Evolutionary conservation across 2,329 filamentous ascomycete species (phyloP).

Genomic region (Trichoderma hamatum): DNA sequence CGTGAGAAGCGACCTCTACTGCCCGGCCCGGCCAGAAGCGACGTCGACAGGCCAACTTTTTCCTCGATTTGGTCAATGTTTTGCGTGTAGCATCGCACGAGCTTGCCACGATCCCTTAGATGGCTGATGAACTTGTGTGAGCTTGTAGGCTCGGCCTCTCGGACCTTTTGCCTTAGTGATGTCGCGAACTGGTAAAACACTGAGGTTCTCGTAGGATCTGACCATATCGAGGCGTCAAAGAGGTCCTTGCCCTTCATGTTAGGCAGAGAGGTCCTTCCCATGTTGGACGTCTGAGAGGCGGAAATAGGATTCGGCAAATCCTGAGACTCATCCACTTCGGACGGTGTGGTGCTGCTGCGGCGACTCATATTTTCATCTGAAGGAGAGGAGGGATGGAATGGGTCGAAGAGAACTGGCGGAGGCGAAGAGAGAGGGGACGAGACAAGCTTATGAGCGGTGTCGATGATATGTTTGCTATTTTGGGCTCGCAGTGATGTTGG

Average conservation of each 20-base stretch:
- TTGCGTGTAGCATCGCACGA: constrained; percentile 74
- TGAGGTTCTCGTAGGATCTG: constrained; percentile 67
- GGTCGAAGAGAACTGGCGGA: constrained; percentile 56
- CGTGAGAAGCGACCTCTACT: constrained; percentile 62
- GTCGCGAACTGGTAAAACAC: constrained; percentile 75
- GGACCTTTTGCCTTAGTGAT: constrained; percentile 65
- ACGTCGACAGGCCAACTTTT: constrained; percentile 67
- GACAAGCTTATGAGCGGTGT: constrained; percentile 37
- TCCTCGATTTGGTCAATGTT: constrained; percentile 76
- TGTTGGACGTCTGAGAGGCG: constrained; percentile 45
- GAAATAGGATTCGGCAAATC: constrained; percentile 45
- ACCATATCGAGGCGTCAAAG: constrained; percentile 72
- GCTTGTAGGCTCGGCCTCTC: constrained; percentile 63
- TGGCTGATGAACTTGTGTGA: constrained; percentile 71
- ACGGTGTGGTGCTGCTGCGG: constrained; percentile 46
- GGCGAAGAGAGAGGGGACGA: constrained; percentile 63
- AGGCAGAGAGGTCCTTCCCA: constrained; percentile 47
- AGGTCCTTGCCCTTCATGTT: constrained; percentile 72
- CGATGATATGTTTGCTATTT: constrained; percentile 32
- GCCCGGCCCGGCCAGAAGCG: constrained; percentile 64
- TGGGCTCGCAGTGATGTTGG: constrained; percentile 34
- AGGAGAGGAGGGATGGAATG: constrained; percentile 46
- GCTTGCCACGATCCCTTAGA: constrained; percentile 66
- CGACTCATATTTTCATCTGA: constrained; percentile 43
- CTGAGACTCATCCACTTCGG: constrained; percentile 51